Percentiles rank a stretch among this genome's conserved stretches.
Evolutionary conservation across 352 stramenopile genomes (phyloP).

Genomic region (Phytopythium mirpurense): DNA sequence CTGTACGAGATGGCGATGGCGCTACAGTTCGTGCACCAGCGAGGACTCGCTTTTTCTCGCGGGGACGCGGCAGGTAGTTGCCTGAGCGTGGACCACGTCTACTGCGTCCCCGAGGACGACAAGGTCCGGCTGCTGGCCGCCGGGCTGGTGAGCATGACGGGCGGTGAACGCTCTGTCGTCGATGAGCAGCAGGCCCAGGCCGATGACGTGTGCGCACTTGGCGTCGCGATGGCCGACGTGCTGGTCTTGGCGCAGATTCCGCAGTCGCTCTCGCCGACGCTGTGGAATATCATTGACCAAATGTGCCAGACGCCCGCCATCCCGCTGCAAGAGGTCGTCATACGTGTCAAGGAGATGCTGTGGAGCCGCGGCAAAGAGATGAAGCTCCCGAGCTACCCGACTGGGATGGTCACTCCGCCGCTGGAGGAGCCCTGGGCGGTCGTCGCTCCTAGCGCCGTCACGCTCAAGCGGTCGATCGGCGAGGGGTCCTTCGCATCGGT

Average conservation of each 20-base stretch:
- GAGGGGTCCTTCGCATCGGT: not conserved
- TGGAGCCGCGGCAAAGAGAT: not conserved
- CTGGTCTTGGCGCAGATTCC: not conserved
- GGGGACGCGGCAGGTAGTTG: not conserved
- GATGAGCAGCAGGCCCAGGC: not conserved
- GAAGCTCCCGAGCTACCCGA: not conserved
- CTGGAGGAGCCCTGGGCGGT: not conserved
- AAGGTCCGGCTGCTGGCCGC: not conserved
- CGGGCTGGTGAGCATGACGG: not conserved
- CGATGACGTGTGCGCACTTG: not conserved
- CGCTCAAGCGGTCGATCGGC: not conserved
- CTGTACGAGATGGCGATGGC: conserved; percentile 1
- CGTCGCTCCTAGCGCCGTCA: not conserved
- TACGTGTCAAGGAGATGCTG: not conserved
- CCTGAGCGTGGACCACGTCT: not conserved
- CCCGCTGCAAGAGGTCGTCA: not conserved
- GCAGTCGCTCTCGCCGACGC: not conserved
- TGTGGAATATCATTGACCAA: not conserved
- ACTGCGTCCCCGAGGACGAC: conserved; percentile 1
- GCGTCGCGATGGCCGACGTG: not conserved
- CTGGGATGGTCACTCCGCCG: not conserved
- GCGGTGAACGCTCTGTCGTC: not conserved
- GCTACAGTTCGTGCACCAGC: not conserved
- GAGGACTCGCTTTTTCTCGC: not conserved
- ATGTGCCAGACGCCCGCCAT: not conserved